A percentile compares a stretch with the other conserved stretches of the same genome.
These are phyloP conservation scores for Phytopythium mirpurense DNA, from an alignment of 352 stramenopile genomes.

Conservation along the genomic window DNA sequence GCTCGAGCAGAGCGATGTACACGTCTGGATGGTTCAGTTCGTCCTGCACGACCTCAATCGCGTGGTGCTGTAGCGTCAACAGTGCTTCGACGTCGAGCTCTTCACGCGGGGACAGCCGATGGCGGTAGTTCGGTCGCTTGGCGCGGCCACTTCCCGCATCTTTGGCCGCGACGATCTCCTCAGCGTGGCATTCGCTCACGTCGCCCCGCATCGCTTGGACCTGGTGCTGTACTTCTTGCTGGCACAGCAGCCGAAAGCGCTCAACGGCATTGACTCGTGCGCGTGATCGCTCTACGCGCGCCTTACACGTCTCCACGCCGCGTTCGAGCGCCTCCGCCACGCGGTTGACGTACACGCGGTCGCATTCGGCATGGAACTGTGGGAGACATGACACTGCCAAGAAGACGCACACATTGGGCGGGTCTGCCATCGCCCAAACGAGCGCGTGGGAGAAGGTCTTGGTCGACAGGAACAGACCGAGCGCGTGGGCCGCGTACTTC, in stretches of 20 bases:
- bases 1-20: conserved; percentile 64
- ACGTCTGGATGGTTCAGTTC: conserved; percentile 34
- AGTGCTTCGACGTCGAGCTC: conserved; percentile 42
- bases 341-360: conserved; percentile 45
- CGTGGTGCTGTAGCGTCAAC: conserved; percentile 23
- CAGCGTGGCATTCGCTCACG: not conserved
- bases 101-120: conserved; percentile 19
- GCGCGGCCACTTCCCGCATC: not conserved
- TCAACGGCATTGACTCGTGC: conserved; percentile 22
- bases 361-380: conserved; percentile 38
- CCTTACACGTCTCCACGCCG: conserved; percentile 5
- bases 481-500: conserved; percentile 38
- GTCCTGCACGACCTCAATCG: conserved; percentile 28
- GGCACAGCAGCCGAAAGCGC: conserved; percentile 22
- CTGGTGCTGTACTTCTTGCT: conserved; percentile 11
- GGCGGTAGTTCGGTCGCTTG: not conserved
- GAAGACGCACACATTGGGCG: conserved; percentile 18
- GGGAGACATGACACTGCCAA: conserved; percentile 30
- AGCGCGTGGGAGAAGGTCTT: conserved; percentile 23
- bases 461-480: conserved; percentile 31
- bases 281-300: conserved; percentile 39
- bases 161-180: not conserved
- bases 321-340: conserved; percentile 14
- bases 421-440: conserved; percentile 18
- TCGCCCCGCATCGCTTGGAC: not conserved